Conservation (phyloP, 371 early-diverging fungal genomes). For the Furculomyces boomerangus region DNA sequence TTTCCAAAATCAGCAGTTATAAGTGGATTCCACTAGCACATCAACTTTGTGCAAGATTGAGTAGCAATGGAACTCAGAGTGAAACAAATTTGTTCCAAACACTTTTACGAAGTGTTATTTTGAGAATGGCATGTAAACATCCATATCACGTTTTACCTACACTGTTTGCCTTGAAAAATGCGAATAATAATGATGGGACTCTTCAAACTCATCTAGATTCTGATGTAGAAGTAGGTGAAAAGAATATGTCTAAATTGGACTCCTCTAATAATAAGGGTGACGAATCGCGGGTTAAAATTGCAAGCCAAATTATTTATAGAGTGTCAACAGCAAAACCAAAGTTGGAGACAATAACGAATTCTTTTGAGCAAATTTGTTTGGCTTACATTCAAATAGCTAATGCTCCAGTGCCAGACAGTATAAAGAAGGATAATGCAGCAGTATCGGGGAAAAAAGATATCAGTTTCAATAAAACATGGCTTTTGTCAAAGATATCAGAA, state of each 20-base stretch:
- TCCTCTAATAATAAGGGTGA: constrained; percentile 4
- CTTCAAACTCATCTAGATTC: background rate
- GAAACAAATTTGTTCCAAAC: constrained; percentile 11
- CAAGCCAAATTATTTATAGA: constrained; percentile 12
- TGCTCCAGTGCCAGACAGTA: constrained; percentile 15
- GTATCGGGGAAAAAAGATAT: background rate
- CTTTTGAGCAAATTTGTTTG: constrained; percentile 12
- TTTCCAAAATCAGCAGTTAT: constrained; percentile 17
- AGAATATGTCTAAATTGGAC: background rate
- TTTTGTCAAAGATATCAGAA: constrained; percentile 5
- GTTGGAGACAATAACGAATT: constrained; percentile 6
- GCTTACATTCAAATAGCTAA: constrained; percentile 19
- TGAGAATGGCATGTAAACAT: constrained; percentile 20
- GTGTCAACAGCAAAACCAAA: constrained; percentile 2
- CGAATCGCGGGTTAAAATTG: constrained; percentile 14
- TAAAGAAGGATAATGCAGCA: constrained; percentile 4
- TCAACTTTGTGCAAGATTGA: constrained; percentile 27
- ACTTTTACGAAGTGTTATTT: constrained; percentile 12
- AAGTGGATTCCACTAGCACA: constrained; percentile 23
- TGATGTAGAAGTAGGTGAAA: background rate
- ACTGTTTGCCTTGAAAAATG: constrained; percentile 24
- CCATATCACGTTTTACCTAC: constrained; percentile 24
- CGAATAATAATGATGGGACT: constrained; percentile 10
- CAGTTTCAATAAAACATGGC: constrained; percentile 7
- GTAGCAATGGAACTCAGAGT: constrained; percentile 2